Evolutionary conservation across 1,284 basidiomycete genomes (phyloP), one percentile per base, ranked within the genome.

Genomic region (Athelia sp.): DNA sequence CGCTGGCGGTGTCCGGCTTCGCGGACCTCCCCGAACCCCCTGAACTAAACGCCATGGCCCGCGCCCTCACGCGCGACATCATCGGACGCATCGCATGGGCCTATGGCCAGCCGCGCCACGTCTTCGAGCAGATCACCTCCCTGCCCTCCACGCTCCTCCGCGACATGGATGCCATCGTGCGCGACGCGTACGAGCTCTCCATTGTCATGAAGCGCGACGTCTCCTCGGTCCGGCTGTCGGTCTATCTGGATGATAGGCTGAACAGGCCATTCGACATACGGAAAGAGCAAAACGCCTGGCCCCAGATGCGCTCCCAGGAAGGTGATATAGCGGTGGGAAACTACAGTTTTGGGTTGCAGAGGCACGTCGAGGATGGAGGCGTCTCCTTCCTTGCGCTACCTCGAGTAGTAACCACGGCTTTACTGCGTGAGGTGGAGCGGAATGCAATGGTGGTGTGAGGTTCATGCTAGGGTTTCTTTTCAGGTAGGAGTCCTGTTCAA

Each of bases 121-220:
- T 31, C 29, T 46, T 35, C 26, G 45, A 46, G 11, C 10, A 9
- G n/a, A 13, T 46, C 17, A 9, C 9, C 26, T 29, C 26, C 6
- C 26, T 29, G 26, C 4, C 6, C 26, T 29, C 26, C 13, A 18
- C 24, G 18, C 9, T 14, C 4, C 24, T 14, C 29, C 45, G 18
- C 9, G 45, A 24, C 14, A 13, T 19, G 10, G 17, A n/a, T 46
- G 45, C 15, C 14, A 26, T 18, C 18, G 14, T 17, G 23, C n/a
- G 24, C 14, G 45, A 46, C n/a, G 45, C 45, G 13, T 22, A 46
- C 32, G 32, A 35, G 22, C 45, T 46, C 4, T 46, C 45, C 32
- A 17, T 46, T 26, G 24, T 35, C 32, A 31, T 34, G 45, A 46
- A 46, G 23, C 45, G 45, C 15, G 45, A 46, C 45, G n/a, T 46